A percentile compares a stretch with the other conserved stretches of the same genome.
These are phyloP conservation scores for Hymenoscyphus fraxineus DNA, from an alignment of 2,329 filamentous ascomycete genomes.

Conservation along the genomic window DNA sequence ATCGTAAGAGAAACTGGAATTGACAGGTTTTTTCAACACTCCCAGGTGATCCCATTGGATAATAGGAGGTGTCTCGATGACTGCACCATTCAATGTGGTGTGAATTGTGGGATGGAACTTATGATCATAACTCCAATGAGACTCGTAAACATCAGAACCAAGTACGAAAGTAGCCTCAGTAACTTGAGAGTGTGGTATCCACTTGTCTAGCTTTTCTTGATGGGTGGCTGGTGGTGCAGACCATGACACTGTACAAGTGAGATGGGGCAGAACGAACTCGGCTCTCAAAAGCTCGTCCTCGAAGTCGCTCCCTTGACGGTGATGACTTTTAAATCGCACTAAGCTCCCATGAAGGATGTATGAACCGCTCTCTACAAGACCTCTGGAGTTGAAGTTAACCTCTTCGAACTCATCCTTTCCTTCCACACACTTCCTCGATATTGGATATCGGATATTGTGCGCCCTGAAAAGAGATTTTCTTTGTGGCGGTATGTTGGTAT, in stretches of 20 bases:
- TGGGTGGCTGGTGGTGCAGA: conserved; percentile 47
- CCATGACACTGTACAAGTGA: conserved; percentile 52
- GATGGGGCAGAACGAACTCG: conserved; percentile 50
- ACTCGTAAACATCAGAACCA: conserved; percentile 49
- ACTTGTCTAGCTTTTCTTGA: conserved; percentile 48
- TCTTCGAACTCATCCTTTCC: conserved; percentile 44
- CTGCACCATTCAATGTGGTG: conserved; percentile 47
- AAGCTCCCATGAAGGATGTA: conserved; percentile 50
- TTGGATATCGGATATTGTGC: conserved; percentile 37
- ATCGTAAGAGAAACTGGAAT: conserved; percentile 45
- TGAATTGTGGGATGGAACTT: conserved; percentile 46
- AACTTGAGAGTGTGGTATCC: conserved; percentile 52
- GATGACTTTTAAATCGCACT: conserved; percentile 51
- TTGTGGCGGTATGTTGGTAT: conserved; percentile 30
- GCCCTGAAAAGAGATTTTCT: conserved; percentile 21
- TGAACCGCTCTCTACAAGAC: conserved; percentile 50
- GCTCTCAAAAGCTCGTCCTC: conserved; percentile 53
- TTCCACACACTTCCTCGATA: conserved; percentile 44
- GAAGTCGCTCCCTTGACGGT: conserved; percentile 50
- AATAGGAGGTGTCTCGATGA: conserved; percentile 51
- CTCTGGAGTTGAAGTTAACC: conserved; percentile 49
- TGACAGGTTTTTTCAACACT: conserved; percentile 41
- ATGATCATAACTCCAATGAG: conserved; percentile 46
- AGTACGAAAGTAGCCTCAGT: conserved; percentile 53
- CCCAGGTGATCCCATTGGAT: conserved; percentile 46